Evolutionary conservation across 2,329 filamentous ascomycete species (phyloP).

Genomic region (Fusarium tupiense): DNA sequence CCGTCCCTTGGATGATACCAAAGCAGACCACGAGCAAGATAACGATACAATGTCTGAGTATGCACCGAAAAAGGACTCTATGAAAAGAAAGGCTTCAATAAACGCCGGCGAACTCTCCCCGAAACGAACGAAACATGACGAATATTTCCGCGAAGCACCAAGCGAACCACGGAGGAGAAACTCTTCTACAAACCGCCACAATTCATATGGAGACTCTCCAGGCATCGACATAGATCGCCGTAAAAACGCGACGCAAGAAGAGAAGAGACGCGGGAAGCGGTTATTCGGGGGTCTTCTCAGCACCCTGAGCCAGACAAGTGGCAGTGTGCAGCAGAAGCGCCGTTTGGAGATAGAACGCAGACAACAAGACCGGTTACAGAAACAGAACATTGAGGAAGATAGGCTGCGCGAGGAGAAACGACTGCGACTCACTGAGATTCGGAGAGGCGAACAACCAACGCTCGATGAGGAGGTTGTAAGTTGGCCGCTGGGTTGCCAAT

Average conservation of each 20-base stretch:
- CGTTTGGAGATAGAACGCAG: constrained; percentile 84
- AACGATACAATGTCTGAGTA: not conserved
- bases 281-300: constrained; percentile 85
- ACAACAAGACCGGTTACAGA: constrained; percentile 78
- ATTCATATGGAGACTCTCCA: constrained; percentile 11
- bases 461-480: constrained; percentile 82
- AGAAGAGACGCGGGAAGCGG: constrained; percentile 84
- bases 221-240: constrained; percentile 34
- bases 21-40: not conserved
- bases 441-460: constrained; percentile 75
- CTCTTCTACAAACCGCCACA: constrained; percentile 20
- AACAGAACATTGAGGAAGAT: constrained; percentile 77
- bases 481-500: constrained; percentile 29
- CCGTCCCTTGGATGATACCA: constrained; percentile 21
- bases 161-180: constrained; percentile 23
- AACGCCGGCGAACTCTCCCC: constrained; percentile 31
- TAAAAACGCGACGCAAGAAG: constrained; percentile 63
- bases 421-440: constrained; percentile 67
- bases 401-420: constrained; percentile 72
- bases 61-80: constrained; percentile 10
- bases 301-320: constrained; percentile 78
- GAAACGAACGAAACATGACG: constrained; percentile 43
- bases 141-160: constrained; percentile 24
- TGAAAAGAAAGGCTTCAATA: constrained; percentile 46
- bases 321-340: constrained; percentile 70